Evolutionary conservation across 345 rosid species (phyloP).

Genomic region (Citropsis articulata): DNA sequence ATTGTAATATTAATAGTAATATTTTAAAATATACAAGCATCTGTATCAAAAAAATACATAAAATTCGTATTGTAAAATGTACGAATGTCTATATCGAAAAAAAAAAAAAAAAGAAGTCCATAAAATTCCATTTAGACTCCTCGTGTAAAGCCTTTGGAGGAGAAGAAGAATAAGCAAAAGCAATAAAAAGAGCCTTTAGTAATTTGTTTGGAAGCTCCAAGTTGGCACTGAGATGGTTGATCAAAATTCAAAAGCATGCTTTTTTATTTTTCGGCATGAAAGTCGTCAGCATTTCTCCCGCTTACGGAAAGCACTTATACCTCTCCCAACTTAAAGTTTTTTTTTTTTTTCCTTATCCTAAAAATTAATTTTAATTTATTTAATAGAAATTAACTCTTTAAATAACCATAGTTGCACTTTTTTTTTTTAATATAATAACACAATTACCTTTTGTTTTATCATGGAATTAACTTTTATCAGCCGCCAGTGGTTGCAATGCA

Average conservation of each 20-base stretch:
- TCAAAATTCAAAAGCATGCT: not conserved
- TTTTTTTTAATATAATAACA: not conserved
- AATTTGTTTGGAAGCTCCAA: slow-evolving; percentile 4
- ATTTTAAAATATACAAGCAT: too few relatives aligned
- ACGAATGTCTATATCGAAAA: too few relatives aligned
- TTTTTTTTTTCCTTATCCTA: not conserved
- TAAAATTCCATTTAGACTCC: not conserved
- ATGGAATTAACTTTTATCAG: not conserved
- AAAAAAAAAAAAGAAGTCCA: too few relatives aligned
- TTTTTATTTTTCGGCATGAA: not conserved
- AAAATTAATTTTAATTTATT: too few relatives aligned
- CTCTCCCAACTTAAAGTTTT: not conserved
- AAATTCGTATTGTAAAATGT: too few relatives aligned
- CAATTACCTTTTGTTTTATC: not conserved
- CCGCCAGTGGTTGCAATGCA: not conserved
- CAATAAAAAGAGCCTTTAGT: not conserved
- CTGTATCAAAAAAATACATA: too few relatives aligned
- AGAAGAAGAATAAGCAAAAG: not conserved
- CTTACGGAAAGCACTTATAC: slow-evolving; percentile 23
- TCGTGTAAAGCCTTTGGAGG: not conserved
- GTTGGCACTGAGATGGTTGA: not conserved
- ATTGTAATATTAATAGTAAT: too few relatives aligned
- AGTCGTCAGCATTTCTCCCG: not conserved
- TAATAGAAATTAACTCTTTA: too few relatives aligned
- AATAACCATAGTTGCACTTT: too few relatives aligned